These are phyloP conservation scores for Penicillium sp. DNA, from an alignment of 2,329 filamentous ascomycete genomes.

Conservation along the genomic window DNA sequence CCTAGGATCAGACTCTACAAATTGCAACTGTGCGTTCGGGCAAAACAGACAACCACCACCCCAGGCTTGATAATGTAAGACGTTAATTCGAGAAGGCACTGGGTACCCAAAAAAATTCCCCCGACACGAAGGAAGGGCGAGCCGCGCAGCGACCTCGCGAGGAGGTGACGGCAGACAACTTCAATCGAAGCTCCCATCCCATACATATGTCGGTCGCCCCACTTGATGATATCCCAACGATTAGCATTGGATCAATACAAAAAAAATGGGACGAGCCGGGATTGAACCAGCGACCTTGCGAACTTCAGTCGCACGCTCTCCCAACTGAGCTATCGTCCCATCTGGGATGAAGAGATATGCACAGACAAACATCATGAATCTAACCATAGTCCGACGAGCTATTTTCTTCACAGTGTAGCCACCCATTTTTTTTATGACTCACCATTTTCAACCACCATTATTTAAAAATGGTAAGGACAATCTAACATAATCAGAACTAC, in stretches of 20 bases:
- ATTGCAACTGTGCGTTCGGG: neutral
- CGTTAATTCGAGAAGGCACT: neutral
- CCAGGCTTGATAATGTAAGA: neutral
- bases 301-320: neutral
- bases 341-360: neutral
- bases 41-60: neutral
- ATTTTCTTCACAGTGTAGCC: too few species aligned
- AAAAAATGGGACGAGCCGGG: neutral
- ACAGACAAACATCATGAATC: too few species aligned
- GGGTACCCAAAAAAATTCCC: neutral
- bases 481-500: too few species aligned
- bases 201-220: too few species aligned
- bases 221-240: neutral
- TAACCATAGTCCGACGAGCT: too few species aligned
- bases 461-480: neutral
- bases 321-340: neutral
- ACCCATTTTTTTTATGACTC: too few species aligned
- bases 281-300: neutral
- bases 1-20: neutral
- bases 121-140: neutral
- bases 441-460: too few species aligned
- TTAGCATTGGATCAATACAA: too few species aligned
- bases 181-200: neutral
- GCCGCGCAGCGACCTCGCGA: neutral
- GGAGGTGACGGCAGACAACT: neutral